Evolutionary conservation across 495 filamentous ascomycete genomes (phyloP).

Genomic region (Friedmanniomyces simplex): DNA sequence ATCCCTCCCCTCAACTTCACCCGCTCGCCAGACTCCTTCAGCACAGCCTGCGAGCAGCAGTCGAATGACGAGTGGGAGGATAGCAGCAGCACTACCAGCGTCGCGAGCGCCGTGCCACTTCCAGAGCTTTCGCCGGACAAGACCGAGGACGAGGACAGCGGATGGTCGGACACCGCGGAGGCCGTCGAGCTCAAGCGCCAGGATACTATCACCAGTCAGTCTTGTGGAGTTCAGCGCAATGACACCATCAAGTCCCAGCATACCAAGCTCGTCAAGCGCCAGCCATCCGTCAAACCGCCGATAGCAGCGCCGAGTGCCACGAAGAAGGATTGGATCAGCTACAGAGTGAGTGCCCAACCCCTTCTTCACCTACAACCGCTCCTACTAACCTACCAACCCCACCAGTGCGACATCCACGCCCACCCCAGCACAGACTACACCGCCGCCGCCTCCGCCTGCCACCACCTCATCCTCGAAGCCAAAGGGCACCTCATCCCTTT

Average conservation of each 20-base stretch:
- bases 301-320: background rate
- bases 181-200: background rate
- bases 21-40: conserved; percentile 8
- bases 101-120: background rate
- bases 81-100: background rate
- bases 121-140: background rate
- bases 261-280: conserved; percentile 1
- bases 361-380: background rate
- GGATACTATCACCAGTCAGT: background rate
- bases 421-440: background rate
- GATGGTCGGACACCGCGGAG: background rate
- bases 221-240: background rate
- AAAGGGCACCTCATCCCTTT: background rate
- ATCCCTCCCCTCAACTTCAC: conserved; percentile 12
- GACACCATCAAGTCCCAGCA: background rate
- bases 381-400: background rate
- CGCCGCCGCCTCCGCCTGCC: background rate
- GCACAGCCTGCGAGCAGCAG: background rate
- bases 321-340: background rate
- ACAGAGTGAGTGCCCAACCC: background rate
- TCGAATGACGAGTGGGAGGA: background rate
- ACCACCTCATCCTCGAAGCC: background rate
- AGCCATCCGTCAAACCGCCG: background rate
- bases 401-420: background rate
- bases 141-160: background rate